A percentile compares a stretch with the other conserved stretches of the same genome.
Evolutionary conservation across 768 basidiomycete genomes (phyloP).

Genomic region (Mycena alexandri): DNA sequence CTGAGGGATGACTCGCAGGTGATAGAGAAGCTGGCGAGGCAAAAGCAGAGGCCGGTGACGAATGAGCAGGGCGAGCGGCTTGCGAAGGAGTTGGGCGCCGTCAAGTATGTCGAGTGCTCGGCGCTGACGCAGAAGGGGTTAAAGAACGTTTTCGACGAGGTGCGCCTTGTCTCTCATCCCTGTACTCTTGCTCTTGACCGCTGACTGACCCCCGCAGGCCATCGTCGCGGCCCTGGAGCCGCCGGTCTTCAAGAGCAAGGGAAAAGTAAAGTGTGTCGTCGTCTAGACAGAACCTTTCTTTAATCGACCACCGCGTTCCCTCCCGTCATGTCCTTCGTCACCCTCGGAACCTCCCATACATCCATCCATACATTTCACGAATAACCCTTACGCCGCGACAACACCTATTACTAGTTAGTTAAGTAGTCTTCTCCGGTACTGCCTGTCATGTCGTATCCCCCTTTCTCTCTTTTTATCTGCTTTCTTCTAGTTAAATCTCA

Average conservation of each 20-base stretch:
- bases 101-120: conserved; percentile 99
- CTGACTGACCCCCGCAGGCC: conserved; percentile 65
- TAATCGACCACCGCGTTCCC: conserved; percentile 34
- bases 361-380: too few species aligned
- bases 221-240: conserved; percentile 99
- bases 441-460: too few species aligned
- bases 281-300: conserved; percentile 57
- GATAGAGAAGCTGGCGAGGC: conserved; percentile 93
- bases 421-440: too few species aligned
- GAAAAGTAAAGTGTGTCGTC: conserved; percentile 80
- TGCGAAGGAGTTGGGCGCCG: conserved; percentile 96
- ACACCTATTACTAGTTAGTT: too few species aligned
- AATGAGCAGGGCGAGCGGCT: conserved; percentile 92
- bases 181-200: neutral
- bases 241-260: conserved; percentile 88
- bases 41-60: conserved; percentile 95
- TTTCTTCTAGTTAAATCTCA: too few species aligned
- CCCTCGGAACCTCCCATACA: too few species aligned
- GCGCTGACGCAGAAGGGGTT: conserved; percentile 99
- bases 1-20: conserved; percentile 93
- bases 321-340: conserved; percentile 3
- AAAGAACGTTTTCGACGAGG: conserved; percentile 99
- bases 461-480: too few species aligned
- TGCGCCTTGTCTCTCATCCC: conserved; percentile 61
- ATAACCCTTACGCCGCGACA: too few species aligned